Evolutionary conservation across 2,329 filamentous ascomycete species (phyloP).

Genomic region (Fusarium verticillioides): DNA sequence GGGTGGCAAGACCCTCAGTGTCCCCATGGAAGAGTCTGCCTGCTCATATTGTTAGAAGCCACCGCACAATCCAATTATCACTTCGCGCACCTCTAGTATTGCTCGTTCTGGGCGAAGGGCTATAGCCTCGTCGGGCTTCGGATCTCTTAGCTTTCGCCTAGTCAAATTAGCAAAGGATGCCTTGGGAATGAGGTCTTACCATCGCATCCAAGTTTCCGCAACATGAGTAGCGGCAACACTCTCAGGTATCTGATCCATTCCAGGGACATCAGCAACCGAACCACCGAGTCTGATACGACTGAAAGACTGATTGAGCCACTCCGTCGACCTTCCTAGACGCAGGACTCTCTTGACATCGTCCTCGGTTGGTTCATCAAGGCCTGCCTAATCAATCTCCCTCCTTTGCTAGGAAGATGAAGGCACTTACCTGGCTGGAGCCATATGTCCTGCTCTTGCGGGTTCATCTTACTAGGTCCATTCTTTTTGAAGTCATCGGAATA

Average conservation of each 20-base stretch:
- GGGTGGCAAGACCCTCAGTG: accelerated
- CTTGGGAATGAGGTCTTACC: accelerated
- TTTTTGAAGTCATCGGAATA: not conserved
- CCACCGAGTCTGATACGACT: not conserved
- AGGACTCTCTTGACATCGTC: not conserved
- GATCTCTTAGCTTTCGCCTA: not conserved
- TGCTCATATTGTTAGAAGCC: not conserved
- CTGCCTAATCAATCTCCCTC: not conserved
- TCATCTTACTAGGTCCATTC: not conserved
- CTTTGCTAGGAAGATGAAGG: no score
- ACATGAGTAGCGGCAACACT: not conserved
- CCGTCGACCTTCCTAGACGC: accelerated
- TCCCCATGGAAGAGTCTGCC: not conserved
- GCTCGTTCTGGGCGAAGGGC: accelerated
- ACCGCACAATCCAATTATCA: no score
- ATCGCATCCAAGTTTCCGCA: not conserved
- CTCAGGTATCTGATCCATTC: not conserved
- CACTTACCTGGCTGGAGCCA: not conserved
- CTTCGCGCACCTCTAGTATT: not conserved
- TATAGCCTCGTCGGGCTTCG: not conserved
- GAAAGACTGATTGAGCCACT: not conserved
- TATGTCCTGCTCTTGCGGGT: not conserved
- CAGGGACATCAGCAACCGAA: not conserved
- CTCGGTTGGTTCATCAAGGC: not conserved
- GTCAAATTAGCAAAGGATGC: not conserved